Percentiles rank a stretch among this genome's conserved stretches.
Evolutionary conservation across 345 rosid species (phyloP).

Genomic region (Erodium maritimum): DNA sequence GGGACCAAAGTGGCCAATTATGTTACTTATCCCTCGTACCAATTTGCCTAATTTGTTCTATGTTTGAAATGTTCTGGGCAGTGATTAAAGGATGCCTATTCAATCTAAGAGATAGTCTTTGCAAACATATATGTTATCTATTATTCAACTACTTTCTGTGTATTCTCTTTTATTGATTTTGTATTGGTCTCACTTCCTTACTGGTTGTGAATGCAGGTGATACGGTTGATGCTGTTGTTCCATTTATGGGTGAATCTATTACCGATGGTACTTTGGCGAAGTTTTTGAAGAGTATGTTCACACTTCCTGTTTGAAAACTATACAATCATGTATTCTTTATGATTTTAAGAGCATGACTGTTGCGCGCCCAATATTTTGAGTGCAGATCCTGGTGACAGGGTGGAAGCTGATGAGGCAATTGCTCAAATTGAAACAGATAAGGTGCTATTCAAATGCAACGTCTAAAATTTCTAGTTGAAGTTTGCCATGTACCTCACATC

Average conservation of each 20-base stretch:
- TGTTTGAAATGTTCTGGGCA: background rate
- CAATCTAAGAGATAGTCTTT: background rate
- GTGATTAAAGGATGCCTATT: background rate
- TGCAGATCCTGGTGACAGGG: constrained; percentile 30
- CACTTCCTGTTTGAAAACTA: background rate
- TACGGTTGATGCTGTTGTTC: constrained; percentile 63
- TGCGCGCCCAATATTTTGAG: background rate
- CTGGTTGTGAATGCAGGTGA: constrained; percentile 31
- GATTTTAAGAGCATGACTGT: background rate
- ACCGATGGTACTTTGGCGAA: constrained; percentile 73
- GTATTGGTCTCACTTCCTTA: background rate
- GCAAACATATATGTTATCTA: background rate
- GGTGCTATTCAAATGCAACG: constrained; percentile 5
- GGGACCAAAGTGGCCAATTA: background rate
- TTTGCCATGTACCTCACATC: background rate
- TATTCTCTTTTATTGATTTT: constrained; percentile 11
- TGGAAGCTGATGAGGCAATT: constrained; percentile 26
- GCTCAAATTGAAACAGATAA: constrained; percentile 34
- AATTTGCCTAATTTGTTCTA: background rate
- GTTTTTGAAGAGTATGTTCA: constrained; percentile 56
- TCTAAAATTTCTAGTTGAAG: background rate
- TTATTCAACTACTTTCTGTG: background rate
- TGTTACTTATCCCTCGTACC: background rate
- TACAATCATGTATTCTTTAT: background rate
- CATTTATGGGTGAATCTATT: constrained; percentile 89